Percentiles rank a stretch among this genome's conserved stretches.
These are phyloP conservation scores for Chlorella vulgaris DNA, from an alignment of 139 green algal genomes.

Conservation along the genomic window DNA sequence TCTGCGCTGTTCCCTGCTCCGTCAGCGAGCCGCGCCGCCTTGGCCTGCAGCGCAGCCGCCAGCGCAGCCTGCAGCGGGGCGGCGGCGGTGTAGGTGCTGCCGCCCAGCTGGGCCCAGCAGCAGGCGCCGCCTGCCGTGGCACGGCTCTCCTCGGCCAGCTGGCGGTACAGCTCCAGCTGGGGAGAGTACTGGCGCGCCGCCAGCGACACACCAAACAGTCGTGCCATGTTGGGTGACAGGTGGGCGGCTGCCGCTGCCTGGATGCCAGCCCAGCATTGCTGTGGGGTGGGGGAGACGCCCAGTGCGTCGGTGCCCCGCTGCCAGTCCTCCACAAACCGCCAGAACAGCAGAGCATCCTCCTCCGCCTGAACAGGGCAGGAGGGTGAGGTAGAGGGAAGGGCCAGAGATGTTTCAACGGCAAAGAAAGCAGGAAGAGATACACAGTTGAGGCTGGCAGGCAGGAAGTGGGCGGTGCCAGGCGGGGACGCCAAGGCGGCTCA, in stretches of 20 bases:
- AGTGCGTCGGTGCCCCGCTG: background rate
- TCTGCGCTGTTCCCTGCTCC: background rate
- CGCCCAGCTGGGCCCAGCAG: constrained; percentile 27
- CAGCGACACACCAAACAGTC: constrained; percentile 62
- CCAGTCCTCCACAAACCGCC: constrained; percentile 50
- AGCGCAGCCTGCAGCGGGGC: background rate
- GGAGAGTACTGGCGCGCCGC: constrained; percentile 73
- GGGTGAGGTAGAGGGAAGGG: too few species aligned
- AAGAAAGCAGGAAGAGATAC: too few species aligned
- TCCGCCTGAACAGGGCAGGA: constrained; percentile 50
- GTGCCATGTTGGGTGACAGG: constrained; percentile 6
- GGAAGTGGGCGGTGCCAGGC: too few species aligned
- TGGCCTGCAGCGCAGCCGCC: background rate
- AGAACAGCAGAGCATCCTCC: constrained; percentile 54
- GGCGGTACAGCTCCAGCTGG: constrained; percentile 67
- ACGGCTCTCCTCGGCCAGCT: constrained; percentile 49
- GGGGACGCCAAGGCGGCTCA: too few species aligned
- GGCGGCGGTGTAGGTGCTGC: background rate
- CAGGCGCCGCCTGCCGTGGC: constrained; percentile 2
- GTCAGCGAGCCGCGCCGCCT: background rate
- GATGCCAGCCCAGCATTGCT: constrained; percentile 31
- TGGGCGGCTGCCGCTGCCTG: background rate
- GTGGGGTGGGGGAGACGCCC: background rate
- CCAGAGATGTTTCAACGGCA: background rate
- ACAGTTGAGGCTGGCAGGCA: too few species aligned